Evolutionary conservation across 2,329 filamentous ascomycete genomes (phyloP).

Genomic region (Fusarium sp.): DNA sequence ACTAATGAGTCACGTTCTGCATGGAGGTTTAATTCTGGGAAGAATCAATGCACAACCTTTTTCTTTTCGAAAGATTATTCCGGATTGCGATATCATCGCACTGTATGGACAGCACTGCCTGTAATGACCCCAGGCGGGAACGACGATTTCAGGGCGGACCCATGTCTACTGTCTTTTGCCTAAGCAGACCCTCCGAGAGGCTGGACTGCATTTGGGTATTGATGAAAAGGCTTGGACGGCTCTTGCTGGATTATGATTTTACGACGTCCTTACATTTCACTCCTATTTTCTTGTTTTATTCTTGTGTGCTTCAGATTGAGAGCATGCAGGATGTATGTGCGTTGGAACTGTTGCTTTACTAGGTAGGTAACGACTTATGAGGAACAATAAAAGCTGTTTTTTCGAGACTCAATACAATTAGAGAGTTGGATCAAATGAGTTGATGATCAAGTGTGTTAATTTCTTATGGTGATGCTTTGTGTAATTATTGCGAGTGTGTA

Average conservation of each 20-base stretch:
- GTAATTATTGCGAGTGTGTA: neutral
- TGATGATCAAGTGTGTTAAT: constrained; percentile 14
- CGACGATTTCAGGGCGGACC: constrained; percentile 48
- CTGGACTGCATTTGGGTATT: constrained; percentile 43
- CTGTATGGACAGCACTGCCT: constrained; percentile 53
- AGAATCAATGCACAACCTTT: constrained; percentile 44
- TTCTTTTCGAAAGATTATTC: constrained; percentile 45
- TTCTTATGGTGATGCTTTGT: neutral
- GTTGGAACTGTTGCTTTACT: constrained; percentile 54
- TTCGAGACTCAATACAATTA: constrained; percentile 46
- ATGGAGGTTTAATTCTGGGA: constrained; percentile 54
- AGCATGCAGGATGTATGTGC: constrained; percentile 52
- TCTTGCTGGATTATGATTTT: constrained; percentile 41
- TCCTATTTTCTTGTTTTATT: constrained; percentile 46
- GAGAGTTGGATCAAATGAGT: constrained; percentile 38
- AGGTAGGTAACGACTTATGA: constrained; percentile 59
- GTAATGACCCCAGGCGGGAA: constrained; percentile 56
- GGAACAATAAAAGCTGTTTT: constrained; percentile 56
- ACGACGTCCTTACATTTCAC: constrained; percentile 51
- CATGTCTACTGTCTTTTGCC: constrained; percentile 39
- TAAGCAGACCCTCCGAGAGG: constrained; percentile 38
- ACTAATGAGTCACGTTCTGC: constrained; percentile 62
- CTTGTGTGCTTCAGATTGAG: constrained; percentile 46
- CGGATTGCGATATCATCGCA: constrained; percentile 51
- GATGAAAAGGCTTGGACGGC: constrained; percentile 45